Evolutionary conservation across 1,284 basidiomycete species (phyloP).

Genomic region (Schizophyllum amplum): DNA sequence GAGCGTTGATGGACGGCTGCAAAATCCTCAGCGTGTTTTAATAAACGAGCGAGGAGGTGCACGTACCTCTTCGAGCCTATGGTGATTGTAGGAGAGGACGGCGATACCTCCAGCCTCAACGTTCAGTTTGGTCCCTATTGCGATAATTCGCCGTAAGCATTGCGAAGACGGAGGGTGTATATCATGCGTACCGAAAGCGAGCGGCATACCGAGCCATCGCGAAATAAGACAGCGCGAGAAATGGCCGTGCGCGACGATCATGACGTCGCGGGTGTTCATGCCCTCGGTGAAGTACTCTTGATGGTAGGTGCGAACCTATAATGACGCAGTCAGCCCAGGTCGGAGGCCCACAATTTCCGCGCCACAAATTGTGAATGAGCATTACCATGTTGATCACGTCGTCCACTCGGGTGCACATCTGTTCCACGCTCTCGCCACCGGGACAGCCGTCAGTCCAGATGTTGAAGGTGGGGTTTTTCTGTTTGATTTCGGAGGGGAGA

Average conservation of each 20-base stretch:
- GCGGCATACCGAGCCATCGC: slow-evolving; percentile 80
- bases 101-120: slow-evolving; percentile 73
- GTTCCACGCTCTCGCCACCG: slow-evolving; percentile 73
- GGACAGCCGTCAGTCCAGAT: slow-evolving; percentile 89
- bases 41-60: slow-evolving; percentile 40
- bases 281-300: slow-evolving; percentile 61
- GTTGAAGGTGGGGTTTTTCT: slow-evolving; percentile 57
- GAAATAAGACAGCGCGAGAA: not conserved
- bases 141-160: slow-evolving; percentile 1
- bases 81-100: slow-evolving; percentile 71
- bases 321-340: not conserved
- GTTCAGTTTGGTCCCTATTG: slow-evolving; percentile 66
- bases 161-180: not conserved
- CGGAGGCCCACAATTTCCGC: not conserved
- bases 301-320: slow-evolving; percentile 73
- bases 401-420: slow-evolving; percentile 79
- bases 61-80: slow-evolving; percentile 67
- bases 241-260: slow-evolving; percentile 66
- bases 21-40: not conserved
- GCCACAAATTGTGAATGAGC: too few relatives aligned
- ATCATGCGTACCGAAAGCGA: slow-evolving; percentile 62
- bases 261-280: slow-evolving; percentile 57
- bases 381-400: slow-evolving; percentile 62
- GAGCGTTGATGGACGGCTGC: slow-evolving; percentile 4
- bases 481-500: slow-evolving; percentile 64